A percentile compares a stretch with the other conserved stretches of the same genome.
These are phyloP conservation scores for Candida berthetii DNA, from an alignment of 805 yeast species.

Conservation along the genomic window DNA sequence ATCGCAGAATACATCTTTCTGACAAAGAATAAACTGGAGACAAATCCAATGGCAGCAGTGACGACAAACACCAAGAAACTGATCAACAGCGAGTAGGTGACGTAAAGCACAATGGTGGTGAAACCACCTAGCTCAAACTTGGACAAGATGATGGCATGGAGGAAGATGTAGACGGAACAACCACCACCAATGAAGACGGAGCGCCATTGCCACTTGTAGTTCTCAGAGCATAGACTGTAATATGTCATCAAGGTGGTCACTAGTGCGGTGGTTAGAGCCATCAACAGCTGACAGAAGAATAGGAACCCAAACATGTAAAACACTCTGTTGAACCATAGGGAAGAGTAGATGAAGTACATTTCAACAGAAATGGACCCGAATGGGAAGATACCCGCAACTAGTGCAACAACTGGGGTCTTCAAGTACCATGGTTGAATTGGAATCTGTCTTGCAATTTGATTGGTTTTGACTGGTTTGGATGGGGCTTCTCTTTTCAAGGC, in stretches of 20 bases:
- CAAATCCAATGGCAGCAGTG: slow-evolving; percentile 85
- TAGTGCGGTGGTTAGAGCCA: slow-evolving; percentile 74
- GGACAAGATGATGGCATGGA: slow-evolving; percentile 75
- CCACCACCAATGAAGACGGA: slow-evolving; percentile 85
- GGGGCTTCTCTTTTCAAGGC: slow-evolving; percentile 58
- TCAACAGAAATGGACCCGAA: slow-evolving; percentile 94
- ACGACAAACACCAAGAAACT: slow-evolving; percentile 68
- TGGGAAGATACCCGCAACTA: slow-evolving; percentile 87
- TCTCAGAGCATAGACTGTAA: slow-evolving; percentile 81
- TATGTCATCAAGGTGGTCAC: slow-evolving; percentile 79
- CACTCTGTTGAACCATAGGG: slow-evolving; percentile 89
- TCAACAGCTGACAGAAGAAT: slow-evolving; percentile 79
- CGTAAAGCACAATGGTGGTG: slow-evolving; percentile 69
- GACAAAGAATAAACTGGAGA: slow-evolving; percentile 68
- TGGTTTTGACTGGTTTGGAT: slow-evolving; percentile 79
- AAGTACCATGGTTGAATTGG: slow-evolving; percentile 88
- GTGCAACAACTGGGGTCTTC: slow-evolving; percentile 56
- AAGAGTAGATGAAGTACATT: slow-evolving; percentile 84
- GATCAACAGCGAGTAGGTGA: slow-evolving; percentile 76
- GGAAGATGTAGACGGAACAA: slow-evolving; percentile 74
- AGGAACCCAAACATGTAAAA: slow-evolving; percentile 98
- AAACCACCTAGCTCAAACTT: slow-evolving; percentile 67
- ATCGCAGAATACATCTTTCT: slow-evolving; percentile 77
- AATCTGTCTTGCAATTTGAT: slow-evolving; percentile 94
- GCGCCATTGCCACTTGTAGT: slow-evolving; percentile 98